Evolutionary conservation across 2,329 filamentous ascomycete species (phyloP).

Genomic region (Colletotrichum tropicicola): DNA sequence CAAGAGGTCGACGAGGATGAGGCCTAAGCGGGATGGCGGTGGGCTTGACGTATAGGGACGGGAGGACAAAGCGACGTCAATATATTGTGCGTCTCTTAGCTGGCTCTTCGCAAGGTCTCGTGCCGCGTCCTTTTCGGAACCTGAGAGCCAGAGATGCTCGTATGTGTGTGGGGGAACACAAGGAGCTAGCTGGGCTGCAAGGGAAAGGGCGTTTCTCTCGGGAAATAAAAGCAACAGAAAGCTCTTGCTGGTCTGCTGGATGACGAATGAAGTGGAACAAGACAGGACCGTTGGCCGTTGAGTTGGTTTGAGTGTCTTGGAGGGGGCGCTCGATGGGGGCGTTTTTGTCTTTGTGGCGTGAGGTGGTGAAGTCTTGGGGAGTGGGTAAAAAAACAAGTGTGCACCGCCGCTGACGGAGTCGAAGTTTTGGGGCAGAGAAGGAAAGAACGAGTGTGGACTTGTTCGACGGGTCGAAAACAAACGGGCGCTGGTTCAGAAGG

Average conservation of each 20-base stretch:
- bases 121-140: constrained; percentile 29
- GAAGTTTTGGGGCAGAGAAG: not conserved
- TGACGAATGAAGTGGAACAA: constrained; percentile 21
- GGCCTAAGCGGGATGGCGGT: not conserved
- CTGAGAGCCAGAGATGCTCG: no score
- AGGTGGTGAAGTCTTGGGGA: constrained; percentile 8
- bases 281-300: constrained; percentile 1
- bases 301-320: not conserved
- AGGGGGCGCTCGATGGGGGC: not conserved
- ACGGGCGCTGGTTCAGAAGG: not conserved
- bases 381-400: constrained; percentile 17
- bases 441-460: constrained; percentile 22
- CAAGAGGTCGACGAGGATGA: not conserved
- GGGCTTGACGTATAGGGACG: constrained; percentile 14
- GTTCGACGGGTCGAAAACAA: not conserved
- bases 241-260: not conserved
- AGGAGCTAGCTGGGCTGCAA: not conserved
- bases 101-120: constrained; percentile 22
- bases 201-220: not conserved
- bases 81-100: constrained; percentile 23
- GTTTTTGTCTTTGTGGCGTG: not conserved
- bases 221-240: not conserved
- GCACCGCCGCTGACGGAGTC: constrained; percentile 22
- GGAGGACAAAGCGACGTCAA: constrained; percentile 24
- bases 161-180: not conserved